phyloP scores from a whole-genome alignment of 768 basidiomycete species.

The Termitomyces sp. region DNA sequence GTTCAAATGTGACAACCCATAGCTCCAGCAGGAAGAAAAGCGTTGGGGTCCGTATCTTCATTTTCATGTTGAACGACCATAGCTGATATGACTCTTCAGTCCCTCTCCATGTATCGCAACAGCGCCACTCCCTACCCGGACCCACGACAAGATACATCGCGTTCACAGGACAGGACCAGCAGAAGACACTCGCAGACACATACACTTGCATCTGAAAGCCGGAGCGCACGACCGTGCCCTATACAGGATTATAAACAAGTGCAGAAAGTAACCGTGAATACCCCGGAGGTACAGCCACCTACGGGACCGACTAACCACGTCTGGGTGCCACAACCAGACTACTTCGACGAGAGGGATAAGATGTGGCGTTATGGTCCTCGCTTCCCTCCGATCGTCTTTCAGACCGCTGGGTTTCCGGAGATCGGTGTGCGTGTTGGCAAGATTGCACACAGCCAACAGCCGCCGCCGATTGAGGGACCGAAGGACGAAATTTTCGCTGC shows the following conservation, averaged over 20 bases:
- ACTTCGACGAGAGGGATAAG: constrained; percentile 13
- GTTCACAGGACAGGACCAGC: constrained; percentile 5
- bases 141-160: constrained; percentile 9
- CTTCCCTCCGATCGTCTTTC: constrained; percentile 25
- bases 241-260: constrained; percentile 2
- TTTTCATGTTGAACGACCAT: background rate
- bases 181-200: constrained; percentile 9
- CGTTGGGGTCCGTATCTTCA: constrained; percentile 3
- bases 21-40: constrained; percentile 1
- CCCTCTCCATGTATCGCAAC: constrained; percentile 1
- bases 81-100: constrained; percentile 6
- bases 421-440: constrained; percentile 25
- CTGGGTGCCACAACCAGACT: constrained; percentile 19
- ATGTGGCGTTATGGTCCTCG: constrained; percentile 11
- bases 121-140: constrained; percentile 4
- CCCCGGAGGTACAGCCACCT: background rate
- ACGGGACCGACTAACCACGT: constrained; percentile 21
- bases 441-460: constrained; percentile 12
- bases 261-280: background rate
- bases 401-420: constrained; percentile 20
- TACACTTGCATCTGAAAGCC: constrained; percentile 1
- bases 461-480: constrained; percentile 14
- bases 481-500: constrained; percentile 16
- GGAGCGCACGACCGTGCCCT: constrained; percentile 1
- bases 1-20: background rate